Percentiles rank a stretch among this genome's conserved stretches.
phyloP scores from a whole-genome alignment of 192 early-diverging fungal species.

The Backusella psychrophila region DNA sequence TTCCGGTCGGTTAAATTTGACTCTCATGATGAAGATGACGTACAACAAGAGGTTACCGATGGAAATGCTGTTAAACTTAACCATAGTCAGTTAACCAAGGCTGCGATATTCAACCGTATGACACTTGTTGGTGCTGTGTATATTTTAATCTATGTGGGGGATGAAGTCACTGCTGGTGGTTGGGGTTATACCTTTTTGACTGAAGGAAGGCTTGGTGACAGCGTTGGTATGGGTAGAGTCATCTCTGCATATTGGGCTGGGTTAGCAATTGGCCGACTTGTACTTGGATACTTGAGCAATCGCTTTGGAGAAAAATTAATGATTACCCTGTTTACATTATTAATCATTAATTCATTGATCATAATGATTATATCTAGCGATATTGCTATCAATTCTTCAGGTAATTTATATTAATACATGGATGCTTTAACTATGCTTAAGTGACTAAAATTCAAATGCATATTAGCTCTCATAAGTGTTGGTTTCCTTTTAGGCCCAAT shows the following conservation, averaged over 20 bases:
- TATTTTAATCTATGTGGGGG: conserved; percentile 28
- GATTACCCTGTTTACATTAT: conserved; percentile 21
- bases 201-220: conserved; percentile 20
- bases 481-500: conserved; percentile 32
- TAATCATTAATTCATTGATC: neutral
- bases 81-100: neutral
- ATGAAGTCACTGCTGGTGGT: conserved; percentile 26
- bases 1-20: conserved; percentile 12
- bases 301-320: conserved; percentile 28
- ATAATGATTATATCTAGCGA: neutral
- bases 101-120: conserved; percentile 21
- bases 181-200: conserved; percentile 31
- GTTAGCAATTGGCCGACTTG: conserved; percentile 17
- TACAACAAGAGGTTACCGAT: neutral
- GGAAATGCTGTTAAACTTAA: neutral
- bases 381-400: conserved; percentile 4
- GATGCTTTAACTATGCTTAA: neutral
- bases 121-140: conserved; percentile 25
- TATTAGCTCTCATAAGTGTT: conserved; percentile 6
- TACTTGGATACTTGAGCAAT: conserved; percentile 26
- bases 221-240: conserved; percentile 16
- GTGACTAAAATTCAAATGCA: neutral
- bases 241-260: conserved; percentile 33
- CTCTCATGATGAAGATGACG: neutral
- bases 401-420: neutral